Evolutionary conservation across 345 rosid genomes (phyloP), one percentile per base, ranked within the genome.

Genomic region (Streptanthus diversifolius): DNA sequence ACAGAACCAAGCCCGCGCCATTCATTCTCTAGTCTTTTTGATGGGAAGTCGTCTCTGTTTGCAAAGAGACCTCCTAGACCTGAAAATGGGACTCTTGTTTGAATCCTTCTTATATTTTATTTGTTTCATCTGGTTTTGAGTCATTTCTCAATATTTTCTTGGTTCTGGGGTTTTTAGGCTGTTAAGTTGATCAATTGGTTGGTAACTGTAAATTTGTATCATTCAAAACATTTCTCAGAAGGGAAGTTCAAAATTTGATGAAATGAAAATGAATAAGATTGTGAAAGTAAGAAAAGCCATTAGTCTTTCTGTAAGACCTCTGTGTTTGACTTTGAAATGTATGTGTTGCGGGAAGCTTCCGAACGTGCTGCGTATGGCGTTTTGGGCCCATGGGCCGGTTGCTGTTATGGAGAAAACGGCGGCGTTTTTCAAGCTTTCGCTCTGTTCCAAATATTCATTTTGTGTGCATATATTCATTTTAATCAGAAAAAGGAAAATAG

Each of bases 31-130:
- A 88, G 75, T 67, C 83, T 90, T 78, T 93, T 93, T 15, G 96
- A 93, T 75, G 85, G 88, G 75, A 93, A 87, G 71, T 89, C 98
- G 4, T 88, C 93, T 56, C 49, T 93, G 70, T 89, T 93, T 71
- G 78, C 85, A 1, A 91, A 89, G 83, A 85, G 75, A 75, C 87
- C 95, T 74, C 96, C 96, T 4, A 86, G 66, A 84, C 85, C 86
- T 30, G 84, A 84, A 21, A 73, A 70, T 44, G 89, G 88, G 88
- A 87, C 92, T 24, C 67, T 84, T 51, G 82, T 83, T 62, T 87
- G 84, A 77, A 57, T 51, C 24, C 56, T 29, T 59, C 6, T 32
- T 54, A 13, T 25, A 25, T 53, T 54, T 54, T 37, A 18, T 36
- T 66, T 48, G 36, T 30, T 39, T 51, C 30, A 32, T 59, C 27